Base-by-base conservation (phyloP, 345 rosid genomes). In the Erucastrum elatum region DNA sequence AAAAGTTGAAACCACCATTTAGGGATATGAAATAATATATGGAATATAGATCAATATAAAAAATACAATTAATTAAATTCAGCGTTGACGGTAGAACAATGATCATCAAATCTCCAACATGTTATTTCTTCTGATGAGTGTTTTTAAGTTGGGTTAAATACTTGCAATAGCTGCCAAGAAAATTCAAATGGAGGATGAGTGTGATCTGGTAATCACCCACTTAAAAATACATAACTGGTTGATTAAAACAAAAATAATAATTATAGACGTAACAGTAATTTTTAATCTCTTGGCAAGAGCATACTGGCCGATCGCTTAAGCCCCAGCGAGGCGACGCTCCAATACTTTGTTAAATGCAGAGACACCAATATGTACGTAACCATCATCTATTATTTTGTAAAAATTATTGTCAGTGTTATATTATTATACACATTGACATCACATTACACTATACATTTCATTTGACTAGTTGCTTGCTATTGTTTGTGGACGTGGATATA, bases 141-240 rank as follows among this genome's bases (percentile, higher is more conserved):
- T 11, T 49, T 27, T 3, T 31, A 25, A 61, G 3, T 5, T 8
- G 26, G n/a, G 16, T 41, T 46, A 31, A 49, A 6, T 46, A 64
- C 61, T 29, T 30, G 21, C 4, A 4, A 29, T 6, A 62, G 13
- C 11, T 72, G 25, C 62, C 17, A 31, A 68, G 31, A 67, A 39
- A 39, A 39, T 16, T 67, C 53, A 61, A 68, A 76, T 21, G 74
- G 74, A 76, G 63, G 62, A 69, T 68, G 74, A 69, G 70, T 69
- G 80, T 69, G 70, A 69, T 77, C 80, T 49, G 25, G 55, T 62
- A 76, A 27, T 61, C 75, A 77, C 39, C 75, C 80, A 77, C 80
- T 62, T 46, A 76, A 6, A 30, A 17, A 59, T 17, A 60, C 62
- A 49, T 49, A 49, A 34, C 49, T 77, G 68, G 64, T 69, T 63